Evolutionary conservation across 2,329 filamentous ascomycete genomes (phyloP).

Genomic region (Trichoderma citrinoviride): DNA sequence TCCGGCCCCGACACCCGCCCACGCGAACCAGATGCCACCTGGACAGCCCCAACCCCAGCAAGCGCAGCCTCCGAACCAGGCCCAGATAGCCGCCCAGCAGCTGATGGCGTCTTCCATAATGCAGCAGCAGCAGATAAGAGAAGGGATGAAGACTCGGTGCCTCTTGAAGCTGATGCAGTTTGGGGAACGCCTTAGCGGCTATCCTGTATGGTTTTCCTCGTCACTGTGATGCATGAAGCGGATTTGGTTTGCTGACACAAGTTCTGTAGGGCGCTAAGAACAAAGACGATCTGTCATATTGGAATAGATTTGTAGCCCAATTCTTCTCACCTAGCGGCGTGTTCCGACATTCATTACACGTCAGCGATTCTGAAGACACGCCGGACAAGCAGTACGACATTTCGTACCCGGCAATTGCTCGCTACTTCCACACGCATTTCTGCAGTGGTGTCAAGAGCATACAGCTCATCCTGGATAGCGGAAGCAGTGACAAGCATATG

Average conservation of each 20-base stretch:
- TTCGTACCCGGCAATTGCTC: conserved; percentile 72
- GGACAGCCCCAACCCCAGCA: conserved; percentile 36
- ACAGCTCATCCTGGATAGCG: conserved; percentile 77
- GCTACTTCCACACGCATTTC: conserved; percentile 89
- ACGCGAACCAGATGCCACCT: conserved; percentile 34
- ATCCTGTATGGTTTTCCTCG: conserved; percentile 43
- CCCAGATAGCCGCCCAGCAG: conserved; percentile 39
- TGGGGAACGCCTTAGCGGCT: conserved; percentile 59
- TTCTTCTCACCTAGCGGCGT: conserved; percentile 77
- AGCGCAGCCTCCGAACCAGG: conserved; percentile 30
- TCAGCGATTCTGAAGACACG: conserved; percentile 54
- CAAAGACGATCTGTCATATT: conserved; percentile 69
- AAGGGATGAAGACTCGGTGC: conserved; percentile 55
- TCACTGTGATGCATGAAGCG: neutral
- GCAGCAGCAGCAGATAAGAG: conserved; percentile 51
- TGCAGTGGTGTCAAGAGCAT: conserved; percentile 82
- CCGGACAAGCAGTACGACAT: conserved; percentile 84
- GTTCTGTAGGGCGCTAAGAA: conserved; percentile 51
- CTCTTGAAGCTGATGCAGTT: conserved; percentile 61
- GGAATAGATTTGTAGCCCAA: conserved; percentile 73
- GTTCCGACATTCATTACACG: conserved; percentile 68
- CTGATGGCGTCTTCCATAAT: conserved; percentile 36
- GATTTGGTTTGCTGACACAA: conserved; percentile 25
- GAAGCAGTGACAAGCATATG: conserved; percentile 53
- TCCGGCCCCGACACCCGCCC: conserved; percentile 39